These are phyloP conservation scores for Fusarium buxicola DNA, from an alignment of 2,329 filamentous ascomycete species.

Conservation along the genomic window DNA sequence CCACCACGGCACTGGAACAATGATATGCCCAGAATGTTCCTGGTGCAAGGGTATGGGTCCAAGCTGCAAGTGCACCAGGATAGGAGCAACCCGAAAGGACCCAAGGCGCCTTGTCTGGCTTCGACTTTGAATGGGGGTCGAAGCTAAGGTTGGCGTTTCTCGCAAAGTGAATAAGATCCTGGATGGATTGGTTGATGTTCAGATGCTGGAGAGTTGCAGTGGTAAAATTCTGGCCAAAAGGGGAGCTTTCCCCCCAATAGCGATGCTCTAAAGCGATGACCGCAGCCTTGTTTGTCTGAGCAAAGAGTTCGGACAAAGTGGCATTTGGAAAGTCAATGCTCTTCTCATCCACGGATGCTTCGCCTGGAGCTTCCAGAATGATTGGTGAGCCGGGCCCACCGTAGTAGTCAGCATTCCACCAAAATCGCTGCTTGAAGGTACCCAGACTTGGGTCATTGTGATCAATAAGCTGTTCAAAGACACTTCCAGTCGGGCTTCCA, in stretches of 20 bases:
- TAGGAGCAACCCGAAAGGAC: constrained; percentile 85
- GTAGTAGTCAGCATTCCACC: constrained; percentile 81
- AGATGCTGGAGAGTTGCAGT: constrained; percentile 79
- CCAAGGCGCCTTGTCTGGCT: constrained; percentile 73
- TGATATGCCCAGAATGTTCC: constrained; percentile 81
- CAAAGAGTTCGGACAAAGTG: constrained; percentile 73
- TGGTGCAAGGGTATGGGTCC: constrained; percentile 77
- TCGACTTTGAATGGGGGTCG: constrained; percentile 71
- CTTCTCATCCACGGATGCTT: constrained; percentile 68
- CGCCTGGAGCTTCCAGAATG: constrained; percentile 74
- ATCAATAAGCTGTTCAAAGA: constrained; percentile 68
- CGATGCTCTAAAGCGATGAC: constrained; percentile 84
- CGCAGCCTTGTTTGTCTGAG: constrained; percentile 74
- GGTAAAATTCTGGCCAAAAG: constrained; percentile 67
- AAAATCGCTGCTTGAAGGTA: constrained; percentile 79
- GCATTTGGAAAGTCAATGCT: constrained; percentile 76
- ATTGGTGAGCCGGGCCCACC: constrained; percentile 81
- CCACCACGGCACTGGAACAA: constrained; percentile 79
- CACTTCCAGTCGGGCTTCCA: constrained; percentile 9
- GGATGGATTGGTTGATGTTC: constrained; percentile 81
- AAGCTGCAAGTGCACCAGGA: constrained; percentile 79
- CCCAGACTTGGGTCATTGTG: constrained; percentile 66
- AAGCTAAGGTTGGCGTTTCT: constrained; percentile 75
- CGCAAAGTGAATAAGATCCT: constrained; percentile 82
- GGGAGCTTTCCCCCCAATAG: constrained; percentile 82